Evolutionary conservation across 2,329 filamentous ascomycete species (phyloP).

Genomic region (Alternaria consortialis): DNA sequence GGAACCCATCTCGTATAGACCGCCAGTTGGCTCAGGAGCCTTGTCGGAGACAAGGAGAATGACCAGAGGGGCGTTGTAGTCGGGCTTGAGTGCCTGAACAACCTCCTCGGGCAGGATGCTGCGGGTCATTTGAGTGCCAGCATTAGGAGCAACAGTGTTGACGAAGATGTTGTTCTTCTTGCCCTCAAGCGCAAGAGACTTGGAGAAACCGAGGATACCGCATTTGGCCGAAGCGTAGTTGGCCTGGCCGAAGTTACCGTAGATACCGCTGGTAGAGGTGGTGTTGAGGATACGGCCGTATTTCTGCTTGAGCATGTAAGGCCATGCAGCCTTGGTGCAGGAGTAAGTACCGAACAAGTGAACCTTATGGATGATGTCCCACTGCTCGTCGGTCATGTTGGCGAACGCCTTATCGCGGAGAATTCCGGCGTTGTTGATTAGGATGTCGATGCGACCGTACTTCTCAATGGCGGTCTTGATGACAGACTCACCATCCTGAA

Average conservation of each 20-base stretch:
- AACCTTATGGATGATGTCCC: slow-evolving; percentile 91
- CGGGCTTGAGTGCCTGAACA: slow-evolving; percentile 98
- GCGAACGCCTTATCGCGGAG: slow-evolving; percentile 96
- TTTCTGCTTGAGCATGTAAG: slow-evolving; percentile 97
- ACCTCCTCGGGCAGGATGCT: slow-evolving; percentile 96
- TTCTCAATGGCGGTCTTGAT: slow-evolving; percentile 93
- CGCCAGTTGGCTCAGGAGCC: slow-evolving; percentile 84
- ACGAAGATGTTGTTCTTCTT: slow-evolving; percentile 97
- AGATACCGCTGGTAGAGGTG: slow-evolving; percentile 95
- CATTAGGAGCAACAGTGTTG: slow-evolving; percentile 98
- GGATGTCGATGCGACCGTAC: slow-evolving; percentile 91
- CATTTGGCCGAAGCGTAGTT: slow-evolving; percentile 81
- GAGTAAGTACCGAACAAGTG: slow-evolving; percentile 96
- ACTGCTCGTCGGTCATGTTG: slow-evolving; percentile 96
- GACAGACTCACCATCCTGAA: slow-evolving; percentile 89
- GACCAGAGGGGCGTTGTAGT: slow-evolving; percentile 95
- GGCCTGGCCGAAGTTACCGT: slow-evolving; percentile 98
- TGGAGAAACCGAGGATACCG: slow-evolving; percentile 94
- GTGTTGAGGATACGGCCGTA: slow-evolving; percentile 98
- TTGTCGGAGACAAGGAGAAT: slow-evolving; percentile 87
- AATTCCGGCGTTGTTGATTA: slow-evolving; percentile 98
- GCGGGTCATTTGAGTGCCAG: slow-evolving; percentile 92
- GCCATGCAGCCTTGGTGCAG: slow-evolving; percentile 96
- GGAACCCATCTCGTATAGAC: slow-evolving; percentile 92
- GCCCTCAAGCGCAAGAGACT: slow-evolving; percentile 90